Base-by-base conservation (phyloP, 2,329 filamentous ascomycete genomes). In the Xylariaceae sp. region DNA sequence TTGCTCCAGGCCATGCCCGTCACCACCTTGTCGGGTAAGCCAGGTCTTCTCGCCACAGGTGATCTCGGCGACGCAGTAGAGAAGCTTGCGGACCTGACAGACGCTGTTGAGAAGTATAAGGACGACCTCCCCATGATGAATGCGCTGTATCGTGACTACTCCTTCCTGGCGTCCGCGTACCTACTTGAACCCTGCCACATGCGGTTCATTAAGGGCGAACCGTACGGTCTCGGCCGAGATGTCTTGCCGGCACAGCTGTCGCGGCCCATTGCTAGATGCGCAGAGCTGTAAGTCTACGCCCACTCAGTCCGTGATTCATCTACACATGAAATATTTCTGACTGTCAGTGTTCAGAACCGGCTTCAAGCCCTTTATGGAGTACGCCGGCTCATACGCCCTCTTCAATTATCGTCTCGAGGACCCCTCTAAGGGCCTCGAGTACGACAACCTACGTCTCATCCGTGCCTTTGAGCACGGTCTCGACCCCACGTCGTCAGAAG, bases 331-430 rank as follows among this genome's bases (percentile, higher is more conserved):
- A 27, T 33, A 40, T 21, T 11, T 37, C 47, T 37, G 47, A 47
- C n/a, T 6, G 8, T 35, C 44, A 14, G 6, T 47, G n/a, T 37
- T n/a, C n/a, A 72, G 77, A 42, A 68, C 72, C 74, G 85, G 88
- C 46, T 91, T 95, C 65, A 88, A 92, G 59, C 89, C 90, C 2
- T 95, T 94, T 71, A 92, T 95, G 86, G 89, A 93, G 60, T 95
- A 83, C 62, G 83, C 77, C 47, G 82, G 79, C 48, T 84, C 76
- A 43, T 85, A 84, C 60, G 84, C 80, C 42, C 77, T 84, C 54
- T 86, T 76, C 73, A 85, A 85, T 69, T 86, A 84, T 67, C 78
- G 68, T 44, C 75, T 80, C 27, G 68, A 73, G 48, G 76, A 82
- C 61, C 82, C 77, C 25, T 64, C 66, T 41, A 67, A 59, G 19